These are phyloP conservation scores for Carex scoparia DNA, from an alignment of 176 grass and related monocot species.

Conservation along the genomic window DNA sequence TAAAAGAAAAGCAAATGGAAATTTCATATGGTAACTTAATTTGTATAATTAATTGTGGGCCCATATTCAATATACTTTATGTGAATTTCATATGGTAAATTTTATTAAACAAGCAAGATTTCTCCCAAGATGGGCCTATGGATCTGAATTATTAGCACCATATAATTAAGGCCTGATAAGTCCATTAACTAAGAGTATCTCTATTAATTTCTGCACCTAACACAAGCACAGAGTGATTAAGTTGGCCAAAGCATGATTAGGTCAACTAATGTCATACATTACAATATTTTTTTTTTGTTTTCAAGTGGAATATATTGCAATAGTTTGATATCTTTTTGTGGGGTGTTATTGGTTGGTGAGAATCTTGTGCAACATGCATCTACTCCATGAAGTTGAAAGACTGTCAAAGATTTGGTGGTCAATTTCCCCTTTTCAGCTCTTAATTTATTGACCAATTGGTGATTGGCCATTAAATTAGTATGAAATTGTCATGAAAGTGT, in stretches of 20 bases:
- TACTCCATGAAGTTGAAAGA: conserved; percentile 5
- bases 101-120: neutral
- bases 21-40: neutral
- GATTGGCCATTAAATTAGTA: neutral
- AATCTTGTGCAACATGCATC: neutral
- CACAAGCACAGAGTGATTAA: neutral
- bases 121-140: neutral
- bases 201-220: neutral
- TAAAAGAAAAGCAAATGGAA: too few species aligned
- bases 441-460: conserved; percentile 4
- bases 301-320: neutral
- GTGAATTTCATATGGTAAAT: neutral
- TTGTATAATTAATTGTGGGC: neutral
- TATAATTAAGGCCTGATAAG: too few species aligned
- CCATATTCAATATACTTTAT: neutral
- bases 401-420: conserved; percentile 16
- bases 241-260: neutral
- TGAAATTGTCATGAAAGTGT: neutral
- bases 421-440: neutral
- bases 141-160: too few species aligned
- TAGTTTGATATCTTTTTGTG: too few species aligned
- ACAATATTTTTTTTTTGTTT: neutral
- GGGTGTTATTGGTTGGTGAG: neutral
- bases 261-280: neutral
- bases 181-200: too few species aligned